Conservation (phyloP, 2,329 filamentous ascomycete genomes). For the Penicillium olsonii region DNA sequence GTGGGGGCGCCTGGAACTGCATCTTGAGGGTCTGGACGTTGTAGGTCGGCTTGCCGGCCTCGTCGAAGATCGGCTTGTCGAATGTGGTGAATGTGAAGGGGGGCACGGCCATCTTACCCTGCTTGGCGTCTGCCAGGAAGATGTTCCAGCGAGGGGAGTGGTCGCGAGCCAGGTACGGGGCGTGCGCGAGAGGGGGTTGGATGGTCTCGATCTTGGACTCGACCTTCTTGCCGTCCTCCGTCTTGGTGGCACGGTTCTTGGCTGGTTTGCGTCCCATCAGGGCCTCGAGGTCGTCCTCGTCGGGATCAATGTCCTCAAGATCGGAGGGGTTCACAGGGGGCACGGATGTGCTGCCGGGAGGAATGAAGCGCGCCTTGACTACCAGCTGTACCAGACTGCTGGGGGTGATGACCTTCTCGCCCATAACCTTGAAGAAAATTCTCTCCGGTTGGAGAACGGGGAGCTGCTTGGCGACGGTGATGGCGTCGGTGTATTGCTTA, state of each 20-base stretch:
- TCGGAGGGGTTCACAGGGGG: slow-evolving; percentile 76
- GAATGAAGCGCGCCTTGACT: slow-evolving; percentile 90
- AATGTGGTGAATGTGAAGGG: slow-evolving; percentile 95
- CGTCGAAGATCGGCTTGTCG: slow-evolving; percentile 82
- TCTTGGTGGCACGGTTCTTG: slow-evolving; percentile 66
- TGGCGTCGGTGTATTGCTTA: slow-evolving; percentile 72
- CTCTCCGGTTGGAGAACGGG: slow-evolving; percentile 83
- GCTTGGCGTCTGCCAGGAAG: slow-evolving; percentile 90
- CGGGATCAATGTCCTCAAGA: slow-evolving; percentile 86
- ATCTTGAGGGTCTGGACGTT: slow-evolving; percentile 96
- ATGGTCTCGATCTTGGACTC: slow-evolving; percentile 65
- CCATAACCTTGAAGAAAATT: slow-evolving; percentile 97
- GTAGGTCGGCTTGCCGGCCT: slow-evolving; percentile 82
- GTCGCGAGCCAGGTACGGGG: slow-evolving; percentile 86
- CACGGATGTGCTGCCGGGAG: slow-evolving; percentile 75
- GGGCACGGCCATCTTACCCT: slow-evolving; percentile 93
- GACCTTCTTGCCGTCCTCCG: slow-evolving; percentile 51
- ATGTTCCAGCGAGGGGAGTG: slow-evolving; percentile 90
- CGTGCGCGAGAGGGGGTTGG: slow-evolving; percentile 81
- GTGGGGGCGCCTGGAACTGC: slow-evolving; percentile 91
- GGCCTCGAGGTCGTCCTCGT: slow-evolving; percentile 87
- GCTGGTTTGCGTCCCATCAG: slow-evolving; percentile 69
- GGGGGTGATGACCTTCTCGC: slow-evolving; percentile 89
- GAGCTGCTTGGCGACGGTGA: slow-evolving; percentile 78
- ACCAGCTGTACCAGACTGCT: slow-evolving; percentile 91